Evolutionary conservation across 1,139 yeast species (phyloP), one percentile per base, ranked within the genome.

Genomic region (Yamadazyma taylorii): DNA sequence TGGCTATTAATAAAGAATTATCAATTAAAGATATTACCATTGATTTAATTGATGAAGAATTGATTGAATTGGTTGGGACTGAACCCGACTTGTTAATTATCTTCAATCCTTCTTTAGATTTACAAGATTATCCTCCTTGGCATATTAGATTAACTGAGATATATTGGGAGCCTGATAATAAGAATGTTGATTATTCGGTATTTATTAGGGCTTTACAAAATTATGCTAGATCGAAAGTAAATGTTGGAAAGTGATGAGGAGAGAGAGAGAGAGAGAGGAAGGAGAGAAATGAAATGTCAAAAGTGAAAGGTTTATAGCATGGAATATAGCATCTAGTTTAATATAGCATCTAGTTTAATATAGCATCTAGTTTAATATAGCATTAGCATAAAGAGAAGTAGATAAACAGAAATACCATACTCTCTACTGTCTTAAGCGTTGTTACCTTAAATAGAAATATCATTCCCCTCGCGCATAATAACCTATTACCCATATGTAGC

Each of bases 111-210:
- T 69, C 70, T 13, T 69, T 92, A 46, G 95, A 89, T 56, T 73
- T 94, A 37, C 95, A 89, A 59, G 97, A 95, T 23, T 94, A 83
- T 59, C 97, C 98, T 14, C 99, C 99, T 17, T 92, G 98, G 98
- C 97, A 92, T 55, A 79, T 89, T 30, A 74, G 98, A 44, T 75
- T 94, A 40, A 77, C 90, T 8, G 99, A 92, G 55, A 79, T 92
- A 51, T 90, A 84, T 63, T 86, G 95, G 86, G 92, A 87, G 53
- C 84, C 86, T 7, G 96, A 87, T 55, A 85, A 86, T 55, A 81
- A 71, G 43, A 78, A 78, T 41, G 96, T 89, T 33, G 75, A 79
- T 29, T 92, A 92, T 58, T 85, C 89, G 16, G 94, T 90, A 13
- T 92, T 88, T 57, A 73, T 86, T 37, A 75, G 92, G 47, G 96